Conservation (phyloP, 139 green algal genomes). For the Chlorella sp. region DNA sequence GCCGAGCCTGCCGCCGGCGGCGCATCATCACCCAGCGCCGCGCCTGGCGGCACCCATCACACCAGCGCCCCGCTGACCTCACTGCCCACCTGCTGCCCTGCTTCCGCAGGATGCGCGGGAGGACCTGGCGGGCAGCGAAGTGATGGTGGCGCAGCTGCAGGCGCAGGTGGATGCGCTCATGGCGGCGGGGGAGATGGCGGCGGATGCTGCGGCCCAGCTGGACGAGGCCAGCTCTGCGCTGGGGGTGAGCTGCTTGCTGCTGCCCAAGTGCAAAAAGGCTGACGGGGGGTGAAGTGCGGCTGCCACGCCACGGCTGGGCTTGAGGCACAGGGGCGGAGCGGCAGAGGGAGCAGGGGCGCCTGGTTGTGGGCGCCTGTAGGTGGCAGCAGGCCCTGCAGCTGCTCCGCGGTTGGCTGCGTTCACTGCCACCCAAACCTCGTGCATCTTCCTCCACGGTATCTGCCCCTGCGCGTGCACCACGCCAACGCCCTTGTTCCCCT, state of each 20-base stretch:
- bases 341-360: not conserved
- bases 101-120: conserved; percentile 12
- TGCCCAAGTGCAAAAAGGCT: not conserved
- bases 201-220: conserved; percentile 6
- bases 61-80: not conserved
- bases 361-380: not conserved
- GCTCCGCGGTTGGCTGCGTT: no score
- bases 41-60: not conserved
- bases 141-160: not conserved
- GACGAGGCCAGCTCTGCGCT: not conserved
- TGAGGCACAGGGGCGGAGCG: not conserved
- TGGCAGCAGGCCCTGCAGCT: no score
- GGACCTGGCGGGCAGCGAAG: conserved; percentile 6
- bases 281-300: not conserved
- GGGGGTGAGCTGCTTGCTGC: not conserved
- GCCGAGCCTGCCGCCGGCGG: no score
- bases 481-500: not conserved
- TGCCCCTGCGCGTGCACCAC: not conserved
- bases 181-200: conserved; percentile 17
- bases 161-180: conserved; percentile 29
- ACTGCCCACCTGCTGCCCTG: no score
- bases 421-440: no score
- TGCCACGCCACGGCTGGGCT: no score
- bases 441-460: not conserved
- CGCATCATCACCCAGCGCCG: no score